Evolutionary conservation across 106 monocot species (phyloP).

Genomic region (Amphibolis antarctica): DNA sequence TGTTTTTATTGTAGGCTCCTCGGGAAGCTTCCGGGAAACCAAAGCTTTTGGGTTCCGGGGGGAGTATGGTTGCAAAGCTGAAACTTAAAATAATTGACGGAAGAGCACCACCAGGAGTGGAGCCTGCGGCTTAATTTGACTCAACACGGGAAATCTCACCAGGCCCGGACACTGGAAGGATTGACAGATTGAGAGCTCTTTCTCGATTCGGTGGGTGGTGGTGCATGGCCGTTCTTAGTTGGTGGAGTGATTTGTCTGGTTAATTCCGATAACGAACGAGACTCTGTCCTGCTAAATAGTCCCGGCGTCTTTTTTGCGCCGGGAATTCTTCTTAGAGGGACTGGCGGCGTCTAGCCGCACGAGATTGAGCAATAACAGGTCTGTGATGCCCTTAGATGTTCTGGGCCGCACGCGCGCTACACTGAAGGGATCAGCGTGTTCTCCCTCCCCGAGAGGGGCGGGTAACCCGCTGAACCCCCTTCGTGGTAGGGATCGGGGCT

Average conservation of each 20-base stretch:
- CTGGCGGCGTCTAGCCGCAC: too few species aligned
- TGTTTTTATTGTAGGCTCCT: too few species aligned
- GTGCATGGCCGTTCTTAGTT: conserved; percentile 62
- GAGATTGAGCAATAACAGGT: conserved; percentile 19
- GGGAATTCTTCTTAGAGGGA: too few species aligned
- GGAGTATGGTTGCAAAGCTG: conserved; percentile 10
- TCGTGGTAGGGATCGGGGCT: neutral
- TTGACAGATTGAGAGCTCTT: conserved; percentile 50
- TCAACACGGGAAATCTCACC: conserved; percentile 29
- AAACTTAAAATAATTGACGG: conserved; percentile 4
- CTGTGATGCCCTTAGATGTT: conserved; percentile 33
- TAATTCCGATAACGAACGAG: conserved; percentile 17
- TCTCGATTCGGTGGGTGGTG: conserved; percentile 80
- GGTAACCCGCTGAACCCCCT: neutral
- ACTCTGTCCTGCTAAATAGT: neutral
- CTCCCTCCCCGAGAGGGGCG: rapidly evolving
- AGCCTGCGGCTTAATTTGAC: conserved; percentile 18
- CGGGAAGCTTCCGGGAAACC: too few species aligned
- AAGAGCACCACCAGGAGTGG: conserved; percentile 6
- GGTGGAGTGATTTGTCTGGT: conserved; percentile 20
- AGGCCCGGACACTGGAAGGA: conserved; percentile 40
- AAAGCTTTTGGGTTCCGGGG: conserved; percentile 1
- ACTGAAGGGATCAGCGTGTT: neutral
- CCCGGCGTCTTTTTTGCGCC: too few species aligned
- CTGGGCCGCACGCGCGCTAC: conserved; percentile 27